Percentiles rank a stretch among this genome's conserved stretches.
Conservation (phyloP, 768 basidiomycete species). For the Tricholoma bakamatsutake region DNA sequence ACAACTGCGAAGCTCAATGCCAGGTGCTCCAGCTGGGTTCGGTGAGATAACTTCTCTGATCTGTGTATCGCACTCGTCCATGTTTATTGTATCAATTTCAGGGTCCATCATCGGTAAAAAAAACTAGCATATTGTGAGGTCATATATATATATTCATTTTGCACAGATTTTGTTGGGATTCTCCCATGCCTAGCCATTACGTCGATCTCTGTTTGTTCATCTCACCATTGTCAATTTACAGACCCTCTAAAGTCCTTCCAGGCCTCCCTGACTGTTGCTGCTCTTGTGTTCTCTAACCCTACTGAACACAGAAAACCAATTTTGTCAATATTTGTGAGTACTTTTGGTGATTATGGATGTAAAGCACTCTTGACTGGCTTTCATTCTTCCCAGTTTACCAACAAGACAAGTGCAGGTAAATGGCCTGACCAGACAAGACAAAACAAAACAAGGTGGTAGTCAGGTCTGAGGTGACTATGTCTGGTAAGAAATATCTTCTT, state of each 20-base stretch:
- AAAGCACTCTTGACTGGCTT: background rate
- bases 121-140: too few relatives aligned
- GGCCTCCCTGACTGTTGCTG: background rate
- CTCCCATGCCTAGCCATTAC: background rate
- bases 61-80: background rate
- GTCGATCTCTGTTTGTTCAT: background rate
- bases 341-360: background rate
- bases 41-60: background rate
- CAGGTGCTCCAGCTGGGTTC: background rate
- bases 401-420: too few relatives aligned
- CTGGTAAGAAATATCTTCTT: too few relatives aligned
- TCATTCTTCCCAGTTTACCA: too few relatives aligned
- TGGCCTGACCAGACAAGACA: too few relatives aligned
- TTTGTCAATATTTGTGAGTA: background rate
- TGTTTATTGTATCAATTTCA: too few relatives aligned
- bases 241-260: background rate
- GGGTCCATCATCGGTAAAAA: background rate
- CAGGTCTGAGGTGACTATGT: too few relatives aligned
- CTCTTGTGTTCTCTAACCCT: background rate
- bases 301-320: background rate
- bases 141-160: too few relatives aligned
- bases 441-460: too few relatives aligned
- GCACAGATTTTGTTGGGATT: background rate
- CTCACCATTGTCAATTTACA: background rate
- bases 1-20: slow-evolving; percentile 1